phyloP scores from a whole-genome alignment of 1,139 yeast species.

The Nakaseomyces nivariensis region DNA sequence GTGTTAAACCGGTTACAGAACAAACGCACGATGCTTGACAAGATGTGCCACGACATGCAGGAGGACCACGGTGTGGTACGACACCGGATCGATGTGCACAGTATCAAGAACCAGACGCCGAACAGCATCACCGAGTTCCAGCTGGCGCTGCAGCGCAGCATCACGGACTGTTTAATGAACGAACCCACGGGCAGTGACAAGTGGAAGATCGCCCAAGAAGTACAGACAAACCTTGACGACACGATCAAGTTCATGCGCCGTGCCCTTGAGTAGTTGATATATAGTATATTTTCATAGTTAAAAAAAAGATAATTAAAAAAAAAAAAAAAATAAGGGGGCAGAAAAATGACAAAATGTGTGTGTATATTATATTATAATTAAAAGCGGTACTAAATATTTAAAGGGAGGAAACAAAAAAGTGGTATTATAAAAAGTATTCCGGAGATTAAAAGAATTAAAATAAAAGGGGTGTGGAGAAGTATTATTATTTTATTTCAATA shows the following conservation, averaged over 20 bases:
- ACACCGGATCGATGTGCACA: conserved; percentile 17
- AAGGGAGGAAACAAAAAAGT: background rate
- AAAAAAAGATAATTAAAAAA: background rate
- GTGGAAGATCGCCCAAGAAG: conserved; percentile 22
- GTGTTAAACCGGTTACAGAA: conserved; percentile 24
- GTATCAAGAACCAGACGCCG: conserved; percentile 22
- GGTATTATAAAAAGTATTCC: background rate
- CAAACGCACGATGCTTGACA: conserved; percentile 18
- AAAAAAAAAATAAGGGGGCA: background rate
- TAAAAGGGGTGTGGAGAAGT: too few relatives aligned
- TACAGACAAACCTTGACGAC: conserved; percentile 27
- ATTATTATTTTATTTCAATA: background rate
- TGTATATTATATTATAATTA: background rate
- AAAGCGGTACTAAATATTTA: background rate
- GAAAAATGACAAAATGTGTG: background rate
- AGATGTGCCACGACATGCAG: conserved; percentile 12
- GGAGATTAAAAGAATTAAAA: background rate
- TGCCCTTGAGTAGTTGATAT: conserved; percentile 20
- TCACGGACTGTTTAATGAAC: conserved; percentile 24
- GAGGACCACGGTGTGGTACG: conserved; percentile 11
- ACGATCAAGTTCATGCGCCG: conserved; percentile 29
- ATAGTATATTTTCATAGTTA: background rate
- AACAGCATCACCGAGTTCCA: conserved; percentile 27
- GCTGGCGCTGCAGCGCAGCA: conserved; percentile 23
- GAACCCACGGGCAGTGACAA: conserved; percentile 15